Conservation (phyloP, 179 eudicot genomes). For the Pouteria campechiana region DNA sequence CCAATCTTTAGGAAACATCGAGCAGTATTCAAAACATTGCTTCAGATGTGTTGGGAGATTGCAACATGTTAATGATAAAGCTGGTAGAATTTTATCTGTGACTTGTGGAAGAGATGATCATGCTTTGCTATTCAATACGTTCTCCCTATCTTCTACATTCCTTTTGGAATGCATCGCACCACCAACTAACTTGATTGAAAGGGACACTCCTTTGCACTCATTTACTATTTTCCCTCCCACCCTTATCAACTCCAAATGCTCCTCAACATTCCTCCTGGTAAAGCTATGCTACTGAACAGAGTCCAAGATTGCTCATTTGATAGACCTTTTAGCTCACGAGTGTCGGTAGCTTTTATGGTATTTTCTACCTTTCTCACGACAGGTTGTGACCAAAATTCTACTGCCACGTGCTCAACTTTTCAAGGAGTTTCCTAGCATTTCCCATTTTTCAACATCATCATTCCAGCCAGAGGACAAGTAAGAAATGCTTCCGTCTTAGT, state of each 20-base stretch:
- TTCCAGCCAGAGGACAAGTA: conserved; percentile 23
- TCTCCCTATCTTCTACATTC: conserved; percentile 4
- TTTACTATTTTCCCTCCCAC: conserved; percentile 12
- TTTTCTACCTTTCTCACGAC: background rate
- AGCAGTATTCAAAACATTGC: conserved; percentile 12
- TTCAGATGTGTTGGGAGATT: conserved; percentile 1
- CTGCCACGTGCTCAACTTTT: conserved; percentile 7
- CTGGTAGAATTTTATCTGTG: conserved; percentile 2
- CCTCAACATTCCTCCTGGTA: background rate
- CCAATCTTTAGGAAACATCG: conserved; percentile 8
- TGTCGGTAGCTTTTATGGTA: background rate
- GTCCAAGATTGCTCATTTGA: conserved; percentile 16
- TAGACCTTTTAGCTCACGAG: conserved; percentile 8
- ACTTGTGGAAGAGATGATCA: background rate
- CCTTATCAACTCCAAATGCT: background rate
- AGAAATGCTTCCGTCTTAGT: conserved; percentile 1
- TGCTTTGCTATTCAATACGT: background rate
- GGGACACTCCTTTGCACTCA: conserved; percentile 13
- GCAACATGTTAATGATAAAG: conserved; percentile 15
- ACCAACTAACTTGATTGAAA: conserved; percentile 11
- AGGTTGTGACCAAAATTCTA: conserved; percentile 13
- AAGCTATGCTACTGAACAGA: conserved; percentile 10
- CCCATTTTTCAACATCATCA: conserved; percentile 13
- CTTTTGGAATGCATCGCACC: conserved; percentile 1
- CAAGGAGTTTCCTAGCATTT: conserved; percentile 5